phyloP scores from a whole-genome alignment of 164 flowering plant genomes.

The Chimonanthus salicifolius region DNA sequence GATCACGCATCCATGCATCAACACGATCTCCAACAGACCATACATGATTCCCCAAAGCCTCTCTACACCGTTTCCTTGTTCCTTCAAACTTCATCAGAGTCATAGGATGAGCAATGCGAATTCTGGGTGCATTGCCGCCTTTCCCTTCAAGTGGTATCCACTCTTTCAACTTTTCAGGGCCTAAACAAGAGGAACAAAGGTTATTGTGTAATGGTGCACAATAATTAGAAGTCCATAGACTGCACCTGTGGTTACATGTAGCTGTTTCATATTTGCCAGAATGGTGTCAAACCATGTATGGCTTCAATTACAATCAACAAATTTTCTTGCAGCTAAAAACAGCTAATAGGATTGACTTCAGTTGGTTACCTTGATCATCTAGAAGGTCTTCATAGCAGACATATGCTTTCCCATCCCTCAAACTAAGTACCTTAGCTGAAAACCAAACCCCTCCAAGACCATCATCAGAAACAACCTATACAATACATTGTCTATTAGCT shows the following conservation, averaged over 20 bases:
- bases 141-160: conserved; percentile 63
- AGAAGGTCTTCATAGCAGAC: conserved; percentile 50
- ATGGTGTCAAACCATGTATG: background rate
- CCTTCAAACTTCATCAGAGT: conserved; percentile 57
- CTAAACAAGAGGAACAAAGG: conserved; percentile 20
- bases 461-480: conserved; percentile 61
- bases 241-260: background rate
- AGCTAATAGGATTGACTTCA: background rate
- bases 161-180: conserved; percentile 50
- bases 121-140: conserved; percentile 51
- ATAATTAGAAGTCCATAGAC: background rate
- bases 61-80: conserved; percentile 79
- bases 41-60: conserved; percentile 46
- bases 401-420: conserved; percentile 65
- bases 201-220: background rate
- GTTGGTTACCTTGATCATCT: conserved; percentile 48
- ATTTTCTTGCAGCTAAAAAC: background rate
- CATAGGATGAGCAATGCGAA: conserved; percentile 69
- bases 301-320: background rate
- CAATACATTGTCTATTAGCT: conserved; percentile 3
- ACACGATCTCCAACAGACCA: conserved; percentile 95
- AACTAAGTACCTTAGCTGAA: conserved; percentile 53
- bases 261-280: background rate
- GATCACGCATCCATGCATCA: conserved; percentile 71
- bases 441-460: conserved; percentile 64